These are phyloP conservation scores for Aspergillus glaucus DNA, from an alignment of 2,329 filamentous ascomycete genomes.

Conservation along the genomic window DNA sequence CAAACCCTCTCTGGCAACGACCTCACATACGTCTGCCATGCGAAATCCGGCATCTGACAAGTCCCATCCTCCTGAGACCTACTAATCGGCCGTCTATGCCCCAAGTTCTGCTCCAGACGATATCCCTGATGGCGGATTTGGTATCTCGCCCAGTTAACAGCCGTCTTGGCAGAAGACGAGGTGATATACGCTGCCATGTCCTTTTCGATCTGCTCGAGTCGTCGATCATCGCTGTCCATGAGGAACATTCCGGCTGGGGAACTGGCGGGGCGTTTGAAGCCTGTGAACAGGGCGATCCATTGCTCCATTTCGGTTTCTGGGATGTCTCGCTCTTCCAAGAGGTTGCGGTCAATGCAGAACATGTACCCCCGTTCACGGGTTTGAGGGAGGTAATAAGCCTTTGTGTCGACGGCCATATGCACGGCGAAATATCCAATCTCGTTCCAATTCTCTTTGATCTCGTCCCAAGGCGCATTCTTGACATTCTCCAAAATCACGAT, in stretches of 20 bases:
- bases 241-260: slow-evolving; percentile 59
- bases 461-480: slow-evolving; percentile 51
- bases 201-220: slow-evolving; percentile 47
- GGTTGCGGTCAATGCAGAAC: slow-evolving; percentile 45
- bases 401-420: slow-evolving; percentile 55
- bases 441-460: slow-evolving; percentile 42
- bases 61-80: slow-evolving; percentile 52
- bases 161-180: slow-evolving; percentile 15
- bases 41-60: slow-evolving; percentile 50
- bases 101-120: slow-evolving; percentile 47
- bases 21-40: slow-evolving; percentile 46
- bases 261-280: slow-evolving; percentile 53
- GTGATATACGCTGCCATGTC: slow-evolving; percentile 34
- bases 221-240: slow-evolving; percentile 48
- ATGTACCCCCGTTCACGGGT: slow-evolving; percentile 58
- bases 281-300: slow-evolving; percentile 40
- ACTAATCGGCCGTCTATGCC: slow-evolving; percentile 53
- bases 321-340: slow-evolving; percentile 14
- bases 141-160: slow-evolving; percentile 39
- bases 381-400: slow-evolving; percentile 68
- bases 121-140: slow-evolving; percentile 54
- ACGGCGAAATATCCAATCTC: slow-evolving; percentile 51
- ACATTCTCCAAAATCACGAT: slow-evolving; percentile 72
- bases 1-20: slow-evolving; percentile 54
- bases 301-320: slow-evolving; percentile 18